A percentile compares a stretch with the other conserved stretches of the same genome.
These are phyloP conservation scores for Phytophthora tentaculata DNA, from an alignment of 352 stramenopile genomes.

Conservation along the genomic window DNA sequence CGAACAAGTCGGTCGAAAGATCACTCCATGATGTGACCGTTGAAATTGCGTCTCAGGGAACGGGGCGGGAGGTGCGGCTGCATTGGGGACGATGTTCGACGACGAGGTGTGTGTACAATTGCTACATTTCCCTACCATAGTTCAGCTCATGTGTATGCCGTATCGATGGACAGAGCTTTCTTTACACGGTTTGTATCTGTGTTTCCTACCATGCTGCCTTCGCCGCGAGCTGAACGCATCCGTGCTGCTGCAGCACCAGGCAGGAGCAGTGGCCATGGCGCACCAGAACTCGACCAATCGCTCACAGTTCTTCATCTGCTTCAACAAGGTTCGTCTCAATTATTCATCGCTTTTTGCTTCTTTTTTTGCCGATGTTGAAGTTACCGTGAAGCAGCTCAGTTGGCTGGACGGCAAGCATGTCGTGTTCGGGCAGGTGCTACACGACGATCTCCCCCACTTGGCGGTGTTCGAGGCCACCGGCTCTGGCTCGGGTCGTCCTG, in stretches of 20 bases:
- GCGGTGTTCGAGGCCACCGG: constrained; percentile 52
- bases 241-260: constrained; percentile 64
- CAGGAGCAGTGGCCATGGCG: constrained; percentile 97
- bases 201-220: too few species aligned
- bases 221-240: background rate
- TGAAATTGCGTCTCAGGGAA: constrained; percentile 55
- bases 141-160: background rate
- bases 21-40: background rate
- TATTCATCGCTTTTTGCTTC: too few species aligned
- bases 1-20: background rate
- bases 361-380: constrained; percentile 18
- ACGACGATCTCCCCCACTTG: constrained; percentile 65
- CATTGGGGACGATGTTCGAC: constrained; percentile 95
- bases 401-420: constrained; percentile 98
- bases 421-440: constrained; percentile 92
- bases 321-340: constrained; percentile 51
- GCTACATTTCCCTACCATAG: background rate
- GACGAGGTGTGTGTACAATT: constrained; percentile 84
- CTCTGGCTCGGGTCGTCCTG: constrained; percentile 54
- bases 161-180: constrained; percentile 76
- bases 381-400: constrained; percentile 46
- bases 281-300: constrained; percentile 97
- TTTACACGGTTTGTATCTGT: constrained; percentile 60
- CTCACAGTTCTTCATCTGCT: constrained; percentile 99
- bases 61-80: constrained; percentile 93